A percentile compares a stretch with the other conserved stretches of the same genome.
phyloP scores from a whole-genome alignment of 2,329 filamentous ascomycete species.

The Fusarium siculi region DNA sequence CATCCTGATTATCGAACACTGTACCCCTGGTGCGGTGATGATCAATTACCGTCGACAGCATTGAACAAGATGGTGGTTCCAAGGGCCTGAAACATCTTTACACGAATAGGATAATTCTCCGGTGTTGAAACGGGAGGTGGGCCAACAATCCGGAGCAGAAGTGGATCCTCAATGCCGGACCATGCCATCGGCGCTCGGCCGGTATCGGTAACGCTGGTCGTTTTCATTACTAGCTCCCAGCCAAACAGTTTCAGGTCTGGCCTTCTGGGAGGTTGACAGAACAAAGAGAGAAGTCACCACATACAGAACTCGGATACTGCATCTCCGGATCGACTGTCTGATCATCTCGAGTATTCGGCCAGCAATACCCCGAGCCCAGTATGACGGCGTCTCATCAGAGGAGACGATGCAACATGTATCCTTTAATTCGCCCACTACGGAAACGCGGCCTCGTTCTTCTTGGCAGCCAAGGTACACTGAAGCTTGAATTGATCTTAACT shows the following conservation, averaged over 20 bases:
- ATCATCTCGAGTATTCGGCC: not conserved
- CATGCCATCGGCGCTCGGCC: not conserved
- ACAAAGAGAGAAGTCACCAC: not conserved
- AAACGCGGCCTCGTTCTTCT: slow-evolving; percentile 3
- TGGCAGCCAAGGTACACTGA: not conserved
- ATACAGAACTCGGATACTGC: not conserved
- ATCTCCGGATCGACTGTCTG: not conserved
- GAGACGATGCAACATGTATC: not conserved
- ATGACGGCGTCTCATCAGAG: not conserved
- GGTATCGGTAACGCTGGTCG: not conserved
- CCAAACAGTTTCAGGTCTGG: not conserved
- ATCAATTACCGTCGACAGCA: slow-evolving; percentile 6
- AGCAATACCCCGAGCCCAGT: not conserved
- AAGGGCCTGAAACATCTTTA: slow-evolving; percentile 21
- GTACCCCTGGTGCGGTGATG: slow-evolving; percentile 6
- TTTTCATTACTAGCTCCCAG: not conserved
- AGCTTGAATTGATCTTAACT: not conserved
- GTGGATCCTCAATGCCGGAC: slow-evolving; percentile 8
- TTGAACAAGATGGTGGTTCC: not conserved
- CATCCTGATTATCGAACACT: slow-evolving; percentile 10
- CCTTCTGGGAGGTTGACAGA: not conserved
- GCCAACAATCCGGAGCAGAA: slow-evolving; percentile 6
- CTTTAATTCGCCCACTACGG: slow-evolving; percentile 17
- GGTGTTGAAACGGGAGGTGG: slow-evolving; percentile 21
- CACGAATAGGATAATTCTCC: slow-evolving; percentile 43